Evolutionary conservation across 1,139 yeast genomes (phyloP).

Genomic region (Hyphopichia burtonii): DNA sequence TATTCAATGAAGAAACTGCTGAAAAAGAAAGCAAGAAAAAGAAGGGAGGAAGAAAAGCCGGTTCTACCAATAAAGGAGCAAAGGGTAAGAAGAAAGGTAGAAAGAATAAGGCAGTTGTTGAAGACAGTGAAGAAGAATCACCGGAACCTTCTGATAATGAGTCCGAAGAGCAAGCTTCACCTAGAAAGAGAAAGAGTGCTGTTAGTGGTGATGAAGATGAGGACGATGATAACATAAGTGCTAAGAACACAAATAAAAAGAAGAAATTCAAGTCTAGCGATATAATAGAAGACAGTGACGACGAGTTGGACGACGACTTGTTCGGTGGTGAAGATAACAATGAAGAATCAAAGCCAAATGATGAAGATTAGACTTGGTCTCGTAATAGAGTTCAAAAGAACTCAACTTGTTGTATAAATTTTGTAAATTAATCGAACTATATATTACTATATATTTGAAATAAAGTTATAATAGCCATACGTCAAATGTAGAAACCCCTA

Average conservation of each 20-base stretch:
- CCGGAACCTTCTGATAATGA: conserved; percentile 10
- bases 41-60: conserved; percentile 11
- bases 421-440: too few species aligned
- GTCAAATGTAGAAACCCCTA: too few species aligned
- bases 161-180: conserved; percentile 13
- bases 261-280: conserved; percentile 45
- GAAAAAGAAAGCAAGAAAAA: conserved; percentile 17
- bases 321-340: conserved; percentile 12
- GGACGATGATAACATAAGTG: conserved; percentile 15
- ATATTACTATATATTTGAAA: too few species aligned
- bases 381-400: too few species aligned
- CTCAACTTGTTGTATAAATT: too few species aligned
- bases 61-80: conserved; percentile 7
- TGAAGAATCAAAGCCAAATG: not conserved
- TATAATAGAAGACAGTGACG: conserved; percentile 55
- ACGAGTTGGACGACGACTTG: conserved; percentile 34
- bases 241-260: conserved; percentile 9
- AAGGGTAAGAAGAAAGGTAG: conserved; percentile 17
- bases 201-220: conserved; percentile 20
- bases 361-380: not conserved
- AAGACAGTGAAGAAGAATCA: conserved; percentile 31
- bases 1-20: conserved; percentile 27
- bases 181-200: conserved; percentile 14
- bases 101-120: conserved; percentile 19
- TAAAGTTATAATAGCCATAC: too few species aligned